Evolutionary conservation across 2,329 filamentous ascomycete species (phyloP).

Genomic region (Tolypocladium nubicola): DNA sequence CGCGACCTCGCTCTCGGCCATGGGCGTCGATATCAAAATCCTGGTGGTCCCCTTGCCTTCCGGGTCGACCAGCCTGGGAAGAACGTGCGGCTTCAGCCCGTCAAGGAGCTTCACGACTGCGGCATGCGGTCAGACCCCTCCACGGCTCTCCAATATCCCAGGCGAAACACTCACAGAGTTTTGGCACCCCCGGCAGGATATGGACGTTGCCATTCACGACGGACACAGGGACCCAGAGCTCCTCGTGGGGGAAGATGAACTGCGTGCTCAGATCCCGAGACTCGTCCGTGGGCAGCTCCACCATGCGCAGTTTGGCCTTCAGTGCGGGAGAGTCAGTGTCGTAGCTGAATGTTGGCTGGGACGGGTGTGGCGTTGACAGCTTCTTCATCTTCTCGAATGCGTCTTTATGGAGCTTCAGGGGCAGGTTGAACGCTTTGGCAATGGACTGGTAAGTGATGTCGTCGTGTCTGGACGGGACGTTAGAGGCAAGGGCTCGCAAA

Average conservation of each 20-base stretch:
- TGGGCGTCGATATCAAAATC: slow-evolving; percentile 75
- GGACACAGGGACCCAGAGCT: slow-evolving; percentile 82
- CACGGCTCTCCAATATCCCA: no score
- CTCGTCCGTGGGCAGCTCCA: slow-evolving; percentile 70
- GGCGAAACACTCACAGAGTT: slow-evolving; percentile 48
- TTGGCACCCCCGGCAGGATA: slow-evolving; percentile 82
- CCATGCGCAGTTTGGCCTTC: slow-evolving; percentile 82
- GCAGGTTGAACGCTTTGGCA: slow-evolving; percentile 74
- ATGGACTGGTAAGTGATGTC: slow-evolving; percentile 96
- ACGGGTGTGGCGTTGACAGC: slow-evolving; percentile 62
- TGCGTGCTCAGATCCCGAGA: slow-evolving; percentile 56
- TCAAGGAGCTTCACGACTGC: slow-evolving; percentile 65
- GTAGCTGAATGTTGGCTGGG: slow-evolving; percentile 72
- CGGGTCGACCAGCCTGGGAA: slow-evolving; percentile 64
- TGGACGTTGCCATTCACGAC: slow-evolving; percentile 91
- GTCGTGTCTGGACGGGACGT: slow-evolving; percentile 56
- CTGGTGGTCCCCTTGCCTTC: slow-evolving; percentile 72
- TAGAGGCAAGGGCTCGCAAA: background rate
- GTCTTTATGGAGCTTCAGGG: slow-evolving; percentile 65
- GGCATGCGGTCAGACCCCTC: background rate
- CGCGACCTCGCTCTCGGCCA: slow-evolving; percentile 79
- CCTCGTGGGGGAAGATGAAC: slow-evolving; percentile 66
- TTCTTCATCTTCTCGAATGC: slow-evolving; percentile 76
- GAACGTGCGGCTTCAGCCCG: slow-evolving; percentile 59
- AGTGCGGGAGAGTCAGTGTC: slow-evolving; percentile 68